phyloP scores from a whole-genome alignment of 2,329 filamentous ascomycete genomes.

The Colletotrichum sp. region DNA sequence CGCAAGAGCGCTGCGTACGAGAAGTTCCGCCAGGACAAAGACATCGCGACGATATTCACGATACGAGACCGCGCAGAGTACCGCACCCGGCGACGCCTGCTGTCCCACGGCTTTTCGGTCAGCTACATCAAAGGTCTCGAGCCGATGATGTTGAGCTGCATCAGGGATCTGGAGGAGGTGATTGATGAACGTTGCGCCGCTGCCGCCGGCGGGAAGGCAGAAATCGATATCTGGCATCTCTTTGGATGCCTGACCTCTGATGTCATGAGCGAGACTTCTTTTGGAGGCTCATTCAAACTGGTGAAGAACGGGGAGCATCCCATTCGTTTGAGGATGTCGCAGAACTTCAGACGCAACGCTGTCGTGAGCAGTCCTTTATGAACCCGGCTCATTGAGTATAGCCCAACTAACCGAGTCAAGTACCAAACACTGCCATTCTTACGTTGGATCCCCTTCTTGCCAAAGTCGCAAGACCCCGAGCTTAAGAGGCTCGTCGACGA shows the following conservation, averaged over 20 bases:
- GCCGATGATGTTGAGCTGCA: neutral
- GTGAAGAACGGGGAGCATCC: neutral
- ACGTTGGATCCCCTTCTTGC: neutral
- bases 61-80: neutral
- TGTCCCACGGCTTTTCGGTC: neutral
- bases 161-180: neutral
- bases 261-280: neutral
- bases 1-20: slow-evolving; percentile 1
- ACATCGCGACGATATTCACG: neutral
- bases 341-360: neutral
- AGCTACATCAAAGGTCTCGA: neutral
- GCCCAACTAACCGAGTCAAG: neutral
- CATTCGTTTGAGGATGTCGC: neutral
- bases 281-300: neutral
- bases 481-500: neutral
- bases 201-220: neutral
- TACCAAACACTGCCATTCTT: neutral
- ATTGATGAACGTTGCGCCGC: neutral
- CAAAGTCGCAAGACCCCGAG: neutral
- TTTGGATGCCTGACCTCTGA: neutral
- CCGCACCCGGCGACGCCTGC: neutral
- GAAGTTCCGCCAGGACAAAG: neutral
- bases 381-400: neutral
- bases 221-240: neutral
- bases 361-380: neutral